Evolutionary conservation across 2,329 filamentous ascomycete genomes (phyloP).

Genomic region (Colletotrichum truncatum): DNA sequence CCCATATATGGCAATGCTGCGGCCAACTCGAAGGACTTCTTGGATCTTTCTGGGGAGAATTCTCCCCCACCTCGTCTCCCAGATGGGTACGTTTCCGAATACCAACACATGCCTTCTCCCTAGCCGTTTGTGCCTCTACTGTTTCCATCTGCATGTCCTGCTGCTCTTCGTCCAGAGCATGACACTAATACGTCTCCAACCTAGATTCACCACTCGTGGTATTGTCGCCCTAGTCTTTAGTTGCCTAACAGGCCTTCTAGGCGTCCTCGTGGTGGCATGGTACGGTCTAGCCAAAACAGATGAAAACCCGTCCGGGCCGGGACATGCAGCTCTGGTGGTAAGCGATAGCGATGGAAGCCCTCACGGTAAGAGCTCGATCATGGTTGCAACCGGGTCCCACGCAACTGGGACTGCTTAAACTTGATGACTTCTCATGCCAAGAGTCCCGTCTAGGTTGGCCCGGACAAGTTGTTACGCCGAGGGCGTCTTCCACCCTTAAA

Average conservation of each 20-base stretch:
- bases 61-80: slow-evolving; percentile 65
- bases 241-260: slow-evolving; percentile 72
- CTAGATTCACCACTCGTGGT: slow-evolving; percentile 73
- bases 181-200: neutral
- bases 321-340: neutral
- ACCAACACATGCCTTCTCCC: too few relatives aligned
- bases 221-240: slow-evolving; percentile 81
- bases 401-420: neutral
- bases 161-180: too few relatives aligned
- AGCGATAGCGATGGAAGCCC: neutral
- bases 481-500: neutral
- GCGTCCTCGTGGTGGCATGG: slow-evolving; percentile 72
- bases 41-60: slow-evolving; percentile 72
- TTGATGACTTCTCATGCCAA: too few relatives aligned
- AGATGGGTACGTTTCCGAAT: slow-evolving; percentile 56
- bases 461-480: neutral
- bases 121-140: too few relatives aligned
- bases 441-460: too few relatives aligned
- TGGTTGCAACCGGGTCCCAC: slow-evolving; percentile 3
- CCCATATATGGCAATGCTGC: slow-evolving; percentile 77
- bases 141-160: neutral
- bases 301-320: neutral
- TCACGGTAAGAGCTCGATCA: neutral
- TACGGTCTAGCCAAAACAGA: slow-evolving; percentile 61
- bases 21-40: slow-evolving; percentile 70